Conservation (phyloP, 1,284 basidiomycete species). For the Hymenochaete sp. region DNA sequence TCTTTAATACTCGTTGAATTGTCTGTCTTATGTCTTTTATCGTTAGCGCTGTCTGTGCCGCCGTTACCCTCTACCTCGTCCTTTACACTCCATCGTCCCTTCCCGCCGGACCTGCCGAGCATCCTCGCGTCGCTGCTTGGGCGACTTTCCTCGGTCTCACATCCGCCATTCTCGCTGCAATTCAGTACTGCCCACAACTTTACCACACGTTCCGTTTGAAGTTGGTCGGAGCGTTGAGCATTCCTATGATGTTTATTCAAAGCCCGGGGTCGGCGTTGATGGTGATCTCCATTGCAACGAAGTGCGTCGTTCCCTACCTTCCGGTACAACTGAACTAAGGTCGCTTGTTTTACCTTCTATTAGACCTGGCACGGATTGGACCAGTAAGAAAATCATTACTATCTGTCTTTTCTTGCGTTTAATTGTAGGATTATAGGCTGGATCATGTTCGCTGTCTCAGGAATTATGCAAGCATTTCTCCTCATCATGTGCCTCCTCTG, state of each 20-base stretch:
- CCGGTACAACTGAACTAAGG: conserved; percentile 6
- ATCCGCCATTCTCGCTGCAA: conserved; percentile 66
- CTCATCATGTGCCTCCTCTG: conserved; percentile 75
- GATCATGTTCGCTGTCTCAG: conserved; percentile 81
- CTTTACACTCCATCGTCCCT: conserved; percentile 34
- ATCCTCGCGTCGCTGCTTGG: conserved; percentile 47
- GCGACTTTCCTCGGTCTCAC: conserved; percentile 85
- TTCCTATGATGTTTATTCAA: conserved; percentile 93
- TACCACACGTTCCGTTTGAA: conserved; percentile 68
- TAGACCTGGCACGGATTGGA: conserved; percentile 81
- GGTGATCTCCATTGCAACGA: conserved; percentile 75
- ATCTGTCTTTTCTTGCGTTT: conserved; percentile 4
- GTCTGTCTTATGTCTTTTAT: conserved; percentile 3
- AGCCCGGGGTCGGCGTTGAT: conserved; percentile 87
- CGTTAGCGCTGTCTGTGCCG: conserved; percentile 42
- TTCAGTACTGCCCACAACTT: conserved; percentile 88
- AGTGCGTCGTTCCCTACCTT: conserved; percentile 32
- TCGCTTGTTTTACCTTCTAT: not conserved
- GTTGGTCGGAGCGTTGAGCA: conserved; percentile 86
- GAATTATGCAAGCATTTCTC: conserved; percentile 76
- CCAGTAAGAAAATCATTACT: conserved; percentile 40
- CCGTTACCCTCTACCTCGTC: conserved; percentile 52
- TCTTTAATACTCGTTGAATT: conserved; percentile 2
- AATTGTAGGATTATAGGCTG: conserved; percentile 43
- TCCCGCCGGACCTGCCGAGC: conserved; percentile 29